Conservation (phyloP, 345 rosid species). For the Eucalyptus curtisii region DNA sequence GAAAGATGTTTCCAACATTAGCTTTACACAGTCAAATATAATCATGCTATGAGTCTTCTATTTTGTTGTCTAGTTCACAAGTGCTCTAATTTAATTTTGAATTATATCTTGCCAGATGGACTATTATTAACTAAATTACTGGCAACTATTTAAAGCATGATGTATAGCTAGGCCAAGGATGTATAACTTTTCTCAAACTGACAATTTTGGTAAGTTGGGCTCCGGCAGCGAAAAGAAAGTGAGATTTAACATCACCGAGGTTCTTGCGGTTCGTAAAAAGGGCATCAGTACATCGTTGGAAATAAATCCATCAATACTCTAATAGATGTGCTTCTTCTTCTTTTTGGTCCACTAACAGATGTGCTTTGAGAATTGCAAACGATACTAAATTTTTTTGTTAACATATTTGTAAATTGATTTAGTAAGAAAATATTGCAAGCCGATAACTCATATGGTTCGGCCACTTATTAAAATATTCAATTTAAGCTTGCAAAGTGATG, state of each 20-base stretch:
- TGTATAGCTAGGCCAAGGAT: not conserved
- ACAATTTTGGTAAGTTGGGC: not conserved
- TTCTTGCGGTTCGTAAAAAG: not conserved
- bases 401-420: not conserved
- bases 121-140: not conserved
- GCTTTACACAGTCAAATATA: not conserved
- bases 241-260: not conserved
- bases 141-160: not conserved
- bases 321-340: not conserved
- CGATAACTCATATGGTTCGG: not conserved
- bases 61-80: fast-evolving
- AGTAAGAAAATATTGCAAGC: not conserved
- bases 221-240: not conserved
- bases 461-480: not conserved
- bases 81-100: not conserved
- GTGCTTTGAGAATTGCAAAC: not conserved
- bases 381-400: not conserved
- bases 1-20: not conserved
- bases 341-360: not conserved
- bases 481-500: not conserved
- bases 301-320: not conserved
- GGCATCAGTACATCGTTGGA: not conserved
- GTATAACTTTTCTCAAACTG: not conserved
- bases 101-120: not conserved
- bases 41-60: not conserved